phyloP scores from a whole-genome alignment of 345 rosid genomes.

The Eucalyptus brandiana region DNA sequence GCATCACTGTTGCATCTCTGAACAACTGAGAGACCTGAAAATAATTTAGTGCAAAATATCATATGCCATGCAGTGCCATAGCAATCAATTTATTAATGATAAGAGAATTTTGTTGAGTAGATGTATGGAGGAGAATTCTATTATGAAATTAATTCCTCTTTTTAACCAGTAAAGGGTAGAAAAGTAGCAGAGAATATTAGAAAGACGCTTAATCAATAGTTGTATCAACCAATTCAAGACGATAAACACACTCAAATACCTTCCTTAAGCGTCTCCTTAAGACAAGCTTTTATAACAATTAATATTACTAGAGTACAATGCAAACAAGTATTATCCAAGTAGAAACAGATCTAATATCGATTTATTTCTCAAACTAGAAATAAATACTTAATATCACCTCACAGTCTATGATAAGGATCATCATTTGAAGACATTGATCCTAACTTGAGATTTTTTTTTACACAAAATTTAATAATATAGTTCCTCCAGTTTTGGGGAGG shows the following conservation, averaged over 20 bases:
- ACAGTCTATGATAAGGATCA: background rate
- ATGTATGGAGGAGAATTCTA: background rate
- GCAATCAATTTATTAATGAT: background rate
- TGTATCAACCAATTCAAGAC: background rate
- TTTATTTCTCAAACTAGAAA: background rate
- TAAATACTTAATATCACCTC: background rate
- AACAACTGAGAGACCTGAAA: slow-evolving; percentile 78
- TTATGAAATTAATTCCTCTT: background rate
- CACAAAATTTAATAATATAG: background rate
- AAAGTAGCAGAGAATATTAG: background rate
- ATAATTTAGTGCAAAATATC: slow-evolving; percentile 1
- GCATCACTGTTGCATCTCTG: slow-evolving; percentile 68
- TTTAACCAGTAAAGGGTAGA: background rate
- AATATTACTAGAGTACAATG: fast-evolving
- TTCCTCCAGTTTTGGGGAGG: background rate
- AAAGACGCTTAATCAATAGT: background rate
- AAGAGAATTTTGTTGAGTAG: background rate
- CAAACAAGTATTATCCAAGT: background rate
- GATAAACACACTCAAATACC: background rate
- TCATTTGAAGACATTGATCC: background rate
- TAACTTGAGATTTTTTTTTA: background rate
- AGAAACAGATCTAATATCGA: background rate
- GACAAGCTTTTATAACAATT: background rate
- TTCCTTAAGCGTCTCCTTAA: background rate
- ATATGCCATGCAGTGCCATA: background rate